Evolutionary conservation across 2,329 filamentous ascomycete genomes (phyloP).

Genomic region (Fusarium algeriense): DNA sequence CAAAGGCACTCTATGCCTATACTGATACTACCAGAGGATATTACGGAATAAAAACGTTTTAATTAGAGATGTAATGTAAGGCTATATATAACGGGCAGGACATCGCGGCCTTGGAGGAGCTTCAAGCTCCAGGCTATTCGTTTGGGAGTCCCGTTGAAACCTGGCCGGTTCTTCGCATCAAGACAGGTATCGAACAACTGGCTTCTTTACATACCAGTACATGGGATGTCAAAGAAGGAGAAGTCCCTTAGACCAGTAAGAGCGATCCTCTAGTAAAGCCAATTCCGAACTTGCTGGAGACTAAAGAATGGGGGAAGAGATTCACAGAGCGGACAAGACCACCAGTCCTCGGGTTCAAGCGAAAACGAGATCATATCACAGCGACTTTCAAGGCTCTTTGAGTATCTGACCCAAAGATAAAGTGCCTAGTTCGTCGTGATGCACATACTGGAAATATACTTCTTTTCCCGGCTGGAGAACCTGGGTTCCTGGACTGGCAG

Average conservation of each 20-base stretch:
- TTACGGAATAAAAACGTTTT: no score
- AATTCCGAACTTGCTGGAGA: not conserved
- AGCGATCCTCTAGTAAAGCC: not conserved
- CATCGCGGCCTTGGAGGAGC: conserved; percentile 6
- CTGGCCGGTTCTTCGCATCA: not conserved
- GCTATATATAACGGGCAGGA: not conserved
- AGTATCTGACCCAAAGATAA: not conserved
- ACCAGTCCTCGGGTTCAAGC: not conserved
- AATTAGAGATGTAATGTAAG: no score
- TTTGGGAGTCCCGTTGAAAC: conserved; percentile 14
- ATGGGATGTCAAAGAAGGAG: not conserved
- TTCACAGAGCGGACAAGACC: conserved; percentile 9
- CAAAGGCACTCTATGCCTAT: not conserved
- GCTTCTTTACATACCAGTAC: conserved; percentile 25
- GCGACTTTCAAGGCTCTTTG: conserved; percentile 11
- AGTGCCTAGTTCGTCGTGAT: conserved; percentile 17
- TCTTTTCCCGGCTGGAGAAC: conserved; percentile 5
- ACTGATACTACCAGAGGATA: not conserved
- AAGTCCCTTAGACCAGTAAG: not conserved
- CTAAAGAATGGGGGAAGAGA: conserved; percentile 2
- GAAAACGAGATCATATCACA: not conserved
- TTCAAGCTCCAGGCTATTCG: conserved; percentile 1
- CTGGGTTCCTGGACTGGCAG: conserved; percentile 32
- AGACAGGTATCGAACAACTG: conserved; percentile 3
- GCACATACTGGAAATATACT: conserved; percentile 19